Base-by-base conservation (phyloP, 2,329 filamentous ascomycete genomes). In the Endothia cerciana region DNA sequence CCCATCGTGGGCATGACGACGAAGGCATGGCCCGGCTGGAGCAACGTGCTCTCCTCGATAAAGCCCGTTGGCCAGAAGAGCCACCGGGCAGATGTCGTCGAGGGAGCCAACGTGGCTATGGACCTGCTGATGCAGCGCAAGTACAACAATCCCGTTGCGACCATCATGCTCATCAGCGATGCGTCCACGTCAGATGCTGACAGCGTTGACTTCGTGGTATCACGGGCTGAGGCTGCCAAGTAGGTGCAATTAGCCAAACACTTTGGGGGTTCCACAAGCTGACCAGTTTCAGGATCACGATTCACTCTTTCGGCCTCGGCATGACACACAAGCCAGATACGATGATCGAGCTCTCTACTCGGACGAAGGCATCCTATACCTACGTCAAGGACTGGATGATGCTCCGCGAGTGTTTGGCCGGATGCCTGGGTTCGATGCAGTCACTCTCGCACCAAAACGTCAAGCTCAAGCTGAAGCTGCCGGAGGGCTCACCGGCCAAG, bases 331-430 rank as follows among this genome's bases (percentile, higher is more conserved):
- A 98, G 79, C 95, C 95, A 5, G 95, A 99, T 75, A 97, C 94
- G 0, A 97, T 99, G 93, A 97, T 99, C 69, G 94, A 98, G 78
- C 82, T 99, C 15, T 98, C 95, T 0, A 95, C 92, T 7, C 87
- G 93, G 68, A 99, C 95, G 3, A 99, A 98, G 80, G 95, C 94
- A 4, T 96, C 93, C 1, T 99, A 98, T 75, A 96, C 93, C 1
- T 99, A 98, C 73, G 94, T 99, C 71, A 99, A 98, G 79, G 95
- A 99, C 77, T 99, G 95, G 95, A 98, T 98, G 94, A 99, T 98
- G 94, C 85, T 99, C 43, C 90, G 95, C 36, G 95, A 99, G 77
- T 98, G 95, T 76, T 85, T 97, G 55, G 95, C 94, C 30, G 95
- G 95, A 53, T 98, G 94, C 73, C 82, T 99, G 36, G 95, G 95